phyloP scores from a whole-genome alignment of 257 asterid species.

The Solanum sejunctum region DNA sequence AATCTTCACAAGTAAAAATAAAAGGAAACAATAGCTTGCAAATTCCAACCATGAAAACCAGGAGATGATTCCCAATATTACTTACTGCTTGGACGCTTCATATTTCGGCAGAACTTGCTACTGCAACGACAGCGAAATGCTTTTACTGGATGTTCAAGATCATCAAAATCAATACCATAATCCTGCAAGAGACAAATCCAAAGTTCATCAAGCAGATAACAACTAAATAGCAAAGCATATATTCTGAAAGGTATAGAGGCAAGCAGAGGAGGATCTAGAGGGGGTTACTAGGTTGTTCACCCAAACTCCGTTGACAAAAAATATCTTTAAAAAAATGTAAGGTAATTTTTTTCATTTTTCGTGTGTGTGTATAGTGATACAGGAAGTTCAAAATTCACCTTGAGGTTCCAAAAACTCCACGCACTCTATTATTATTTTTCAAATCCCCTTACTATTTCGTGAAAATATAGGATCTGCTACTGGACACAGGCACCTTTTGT shows the following conservation, averaged over 20 bases:
- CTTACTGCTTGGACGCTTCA: conserved; percentile 66
- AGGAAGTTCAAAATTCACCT: no score
- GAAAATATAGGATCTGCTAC: no score
- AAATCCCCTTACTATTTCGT: no score
- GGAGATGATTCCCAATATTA: not conserved
- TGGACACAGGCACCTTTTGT: not conserved
- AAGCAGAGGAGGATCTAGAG: not conserved
- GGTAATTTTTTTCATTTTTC: no score
- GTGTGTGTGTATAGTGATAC: no score
- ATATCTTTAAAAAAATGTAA: no score
- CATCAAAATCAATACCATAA: conserved; percentile 91
- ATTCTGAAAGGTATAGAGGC: not conserved
- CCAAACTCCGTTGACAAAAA: no score
- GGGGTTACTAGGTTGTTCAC: no score
- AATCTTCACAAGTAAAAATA: not conserved
- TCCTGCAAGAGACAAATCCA: conserved; percentile 38
- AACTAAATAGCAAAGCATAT: not conserved
- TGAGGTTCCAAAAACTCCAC: no score
- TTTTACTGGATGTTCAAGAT: conserved; percentile 68
- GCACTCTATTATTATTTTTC: no score
- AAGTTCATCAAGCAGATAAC: conserved; percentile 1
- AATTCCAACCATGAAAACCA: not conserved
- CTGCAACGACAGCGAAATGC: conserved; percentile 73
- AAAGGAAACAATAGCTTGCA: not conserved
- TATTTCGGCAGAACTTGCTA: conserved; percentile 76